Evolutionary conservation across 768 basidiomycete genomes (phyloP).

Genomic region (Clathrus columnatus): DNA sequence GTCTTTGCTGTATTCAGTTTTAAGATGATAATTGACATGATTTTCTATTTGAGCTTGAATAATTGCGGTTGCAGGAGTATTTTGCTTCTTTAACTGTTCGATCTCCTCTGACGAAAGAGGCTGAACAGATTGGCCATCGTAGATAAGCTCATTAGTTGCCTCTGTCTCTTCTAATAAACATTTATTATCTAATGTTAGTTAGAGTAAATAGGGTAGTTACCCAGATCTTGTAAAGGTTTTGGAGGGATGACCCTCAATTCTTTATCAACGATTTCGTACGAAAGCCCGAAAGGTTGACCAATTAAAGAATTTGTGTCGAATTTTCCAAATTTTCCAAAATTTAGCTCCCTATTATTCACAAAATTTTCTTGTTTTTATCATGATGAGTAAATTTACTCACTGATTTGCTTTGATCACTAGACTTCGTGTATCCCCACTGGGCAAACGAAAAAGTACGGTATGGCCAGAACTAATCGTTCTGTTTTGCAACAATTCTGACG

Average conservation of each 20-base stretch:
- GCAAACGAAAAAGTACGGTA: conserved; percentile 70
- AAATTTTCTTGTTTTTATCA: neutral
- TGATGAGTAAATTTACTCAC: conserved; percentile 34
- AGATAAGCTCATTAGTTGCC: conserved; percentile 94
- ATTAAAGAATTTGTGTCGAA: conserved; percentile 75
- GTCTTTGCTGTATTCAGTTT: conserved; percentile 98
- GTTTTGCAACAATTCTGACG: neutral
- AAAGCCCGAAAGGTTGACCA: conserved; percentile 76
- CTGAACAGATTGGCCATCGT: conserved; percentile 77
- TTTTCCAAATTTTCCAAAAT: conserved; percentile 78
- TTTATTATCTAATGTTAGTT: neutral
- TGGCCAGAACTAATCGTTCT: conserved; percentile 52
- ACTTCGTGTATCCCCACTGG: conserved; percentile 70
- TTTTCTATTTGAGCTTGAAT: conserved; percentile 90
- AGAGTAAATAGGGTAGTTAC: conserved; percentile 33
- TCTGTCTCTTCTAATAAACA: conserved; percentile 76
- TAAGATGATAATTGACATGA: conserved; percentile 85
- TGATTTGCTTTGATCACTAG: conserved; percentile 63
- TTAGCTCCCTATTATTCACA: conserved; percentile 42
- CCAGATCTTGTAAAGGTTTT: conserved; percentile 66
- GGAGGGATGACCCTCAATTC: conserved; percentile 56
- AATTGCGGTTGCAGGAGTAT: conserved; percentile 85
- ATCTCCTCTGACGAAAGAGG: conserved; percentile 81
- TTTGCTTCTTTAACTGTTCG: conserved; percentile 70
- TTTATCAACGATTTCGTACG: conserved; percentile 77